These are phyloP conservation scores for Diaporthe australafricana DNA, from an alignment of 2,329 filamentous ascomycete genomes.

Conservation along the genomic window DNA sequence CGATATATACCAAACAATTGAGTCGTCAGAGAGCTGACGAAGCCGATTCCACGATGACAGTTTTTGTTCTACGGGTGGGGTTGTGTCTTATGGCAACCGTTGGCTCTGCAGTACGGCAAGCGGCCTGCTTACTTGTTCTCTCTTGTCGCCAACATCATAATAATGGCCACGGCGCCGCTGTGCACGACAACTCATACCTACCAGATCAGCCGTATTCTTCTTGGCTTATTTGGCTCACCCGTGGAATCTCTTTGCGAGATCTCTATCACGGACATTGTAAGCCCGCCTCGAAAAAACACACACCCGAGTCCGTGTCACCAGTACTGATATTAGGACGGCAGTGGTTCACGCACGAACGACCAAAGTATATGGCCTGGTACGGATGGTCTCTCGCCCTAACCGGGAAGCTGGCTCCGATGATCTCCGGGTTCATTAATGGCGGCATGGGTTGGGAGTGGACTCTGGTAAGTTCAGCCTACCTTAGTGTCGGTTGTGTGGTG, in stretches of 20 bases:
- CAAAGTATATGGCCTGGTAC: conserved; percentile 44
- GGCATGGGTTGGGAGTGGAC: conserved; percentile 47
- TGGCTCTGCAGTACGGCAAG: conserved; percentile 48
- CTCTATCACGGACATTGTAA: conserved; percentile 43
- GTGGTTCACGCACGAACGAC: conserved; percentile 45
- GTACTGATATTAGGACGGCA: neutral
- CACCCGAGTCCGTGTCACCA: neutral
- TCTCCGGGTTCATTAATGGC: conserved; percentile 48
- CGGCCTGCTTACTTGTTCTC: conserved; percentile 47
- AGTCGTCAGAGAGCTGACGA: neutral
- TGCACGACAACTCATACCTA: conserved; percentile 44
- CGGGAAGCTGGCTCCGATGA: conserved; percentile 47
- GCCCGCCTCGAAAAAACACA: neutral
- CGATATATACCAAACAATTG: neutral
- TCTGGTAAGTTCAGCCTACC: conserved; percentile 34
- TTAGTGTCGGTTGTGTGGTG: rapidly evolving
- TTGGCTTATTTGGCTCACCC: conserved; percentile 44
- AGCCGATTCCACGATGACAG: neutral
- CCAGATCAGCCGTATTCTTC: conserved; percentile 45
- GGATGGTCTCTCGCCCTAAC: conserved; percentile 43
- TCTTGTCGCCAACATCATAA: conserved; percentile 41
- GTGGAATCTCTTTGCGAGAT: conserved; percentile 47
- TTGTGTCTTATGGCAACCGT: conserved; percentile 47
- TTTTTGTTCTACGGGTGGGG: conserved; percentile 51
- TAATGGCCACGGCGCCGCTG: conserved; percentile 44